These are phyloP conservation scores for Monosporascus sp. DNA, from an alignment of 2,329 filamentous ascomycete genomes.

Conservation along the genomic window DNA sequence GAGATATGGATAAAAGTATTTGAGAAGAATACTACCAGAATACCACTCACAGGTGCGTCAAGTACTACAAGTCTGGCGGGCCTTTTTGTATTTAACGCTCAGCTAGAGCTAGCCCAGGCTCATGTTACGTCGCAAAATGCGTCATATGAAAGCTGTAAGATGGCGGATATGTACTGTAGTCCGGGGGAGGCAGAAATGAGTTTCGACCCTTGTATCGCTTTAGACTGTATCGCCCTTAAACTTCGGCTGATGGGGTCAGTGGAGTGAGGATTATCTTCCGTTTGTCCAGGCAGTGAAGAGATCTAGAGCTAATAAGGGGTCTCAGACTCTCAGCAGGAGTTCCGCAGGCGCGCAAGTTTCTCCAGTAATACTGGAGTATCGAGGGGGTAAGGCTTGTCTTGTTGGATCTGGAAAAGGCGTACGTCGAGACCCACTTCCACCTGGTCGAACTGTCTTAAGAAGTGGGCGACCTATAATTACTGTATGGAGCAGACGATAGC, in stretches of 20 bases:
- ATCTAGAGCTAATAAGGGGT: not conserved
- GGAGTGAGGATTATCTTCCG: not conserved
- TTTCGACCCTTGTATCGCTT: not conserved
- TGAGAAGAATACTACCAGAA: conserved; percentile 8
- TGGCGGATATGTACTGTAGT: not conserved
- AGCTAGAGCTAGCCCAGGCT: conserved; percentile 1
- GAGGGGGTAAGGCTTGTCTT: not conserved
- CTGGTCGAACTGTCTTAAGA: not conserved
- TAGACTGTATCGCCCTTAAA: not conserved
- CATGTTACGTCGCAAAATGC: not conserved
- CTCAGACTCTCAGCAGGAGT: not conserved
- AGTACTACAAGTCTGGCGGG: conserved; percentile 11
- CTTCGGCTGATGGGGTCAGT: not conserved
- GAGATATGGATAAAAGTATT: conserved; percentile 19
- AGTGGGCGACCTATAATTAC: not conserved
- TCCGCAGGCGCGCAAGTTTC: not conserved
- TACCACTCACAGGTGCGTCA: conserved; percentile 16
- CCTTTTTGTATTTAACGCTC: conserved; percentile 4
- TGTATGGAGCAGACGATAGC: not conserved
- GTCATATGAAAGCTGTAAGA: not conserved
- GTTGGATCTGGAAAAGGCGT: not conserved
- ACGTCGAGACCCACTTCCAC: not conserved
- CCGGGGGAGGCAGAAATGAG: not conserved
- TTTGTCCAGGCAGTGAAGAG: not conserved
- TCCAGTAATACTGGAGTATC: not conserved